Evolutionary conservation across 495 filamentous ascomycete species (phyloP).

Genomic region (Saxispiralis lemnorum): DNA sequence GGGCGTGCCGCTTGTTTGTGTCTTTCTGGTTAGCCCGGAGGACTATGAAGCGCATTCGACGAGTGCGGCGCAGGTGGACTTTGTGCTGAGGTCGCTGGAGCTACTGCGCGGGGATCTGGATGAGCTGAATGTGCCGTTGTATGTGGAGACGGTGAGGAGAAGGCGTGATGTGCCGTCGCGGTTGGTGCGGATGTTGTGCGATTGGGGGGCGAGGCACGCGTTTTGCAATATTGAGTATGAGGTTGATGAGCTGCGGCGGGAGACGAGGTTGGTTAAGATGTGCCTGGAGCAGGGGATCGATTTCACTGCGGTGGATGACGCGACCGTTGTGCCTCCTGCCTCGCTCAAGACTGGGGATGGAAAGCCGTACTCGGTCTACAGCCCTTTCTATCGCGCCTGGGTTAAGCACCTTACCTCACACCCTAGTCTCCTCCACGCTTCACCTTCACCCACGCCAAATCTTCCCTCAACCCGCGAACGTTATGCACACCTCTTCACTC

Average conservation of each 20-base stretch:
- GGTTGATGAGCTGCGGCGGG: constrained; percentile 58
- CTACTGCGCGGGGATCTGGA: constrained; percentile 48
- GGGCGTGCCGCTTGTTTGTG: constrained; percentile 48
- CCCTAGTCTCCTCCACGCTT: constrained; percentile 42
- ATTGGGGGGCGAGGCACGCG: constrained; percentile 60
- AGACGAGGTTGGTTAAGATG: constrained; percentile 43
- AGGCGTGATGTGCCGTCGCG: constrained; percentile 42
- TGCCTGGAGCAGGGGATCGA: constrained; percentile 43
- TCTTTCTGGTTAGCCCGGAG: constrained; percentile 73
- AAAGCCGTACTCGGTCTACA: constrained; percentile 70
- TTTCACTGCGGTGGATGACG: constrained; percentile 55
- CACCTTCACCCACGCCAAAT: constrained; percentile 44
- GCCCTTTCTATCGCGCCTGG: constrained; percentile 69
- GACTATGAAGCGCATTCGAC: constrained; percentile 71
- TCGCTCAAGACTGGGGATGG: constrained; percentile 42
- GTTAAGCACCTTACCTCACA: constrained; percentile 50
- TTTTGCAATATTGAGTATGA: constrained; percentile 64
- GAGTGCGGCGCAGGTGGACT: constrained; percentile 58
- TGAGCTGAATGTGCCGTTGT: constrained; percentile 59
- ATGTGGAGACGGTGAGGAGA: constrained; percentile 52
- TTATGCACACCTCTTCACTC: constrained; percentile 44
- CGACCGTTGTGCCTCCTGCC: constrained; percentile 65
- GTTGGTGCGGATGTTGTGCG: constrained; percentile 49
- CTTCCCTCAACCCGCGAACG: constrained; percentile 33
- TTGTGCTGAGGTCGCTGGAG: constrained; percentile 51